Conservation (phyloP, 768 basidiomycete genomes). For the Coprinopsis marcescibilis region DNA sequence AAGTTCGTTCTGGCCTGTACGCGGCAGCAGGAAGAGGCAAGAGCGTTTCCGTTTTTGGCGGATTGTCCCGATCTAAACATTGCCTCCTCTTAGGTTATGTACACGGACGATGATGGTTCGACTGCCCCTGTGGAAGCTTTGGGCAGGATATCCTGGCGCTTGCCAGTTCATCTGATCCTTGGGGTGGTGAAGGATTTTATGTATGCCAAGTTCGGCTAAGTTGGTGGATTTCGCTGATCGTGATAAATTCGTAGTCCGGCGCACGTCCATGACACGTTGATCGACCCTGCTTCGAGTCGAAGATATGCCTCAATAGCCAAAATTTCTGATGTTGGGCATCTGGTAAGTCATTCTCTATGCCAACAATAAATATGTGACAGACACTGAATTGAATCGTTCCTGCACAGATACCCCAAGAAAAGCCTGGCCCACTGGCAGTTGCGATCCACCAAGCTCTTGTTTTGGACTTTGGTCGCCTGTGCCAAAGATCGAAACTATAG, state of each 20-base stretch:
- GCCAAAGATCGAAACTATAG: too few relatives aligned
- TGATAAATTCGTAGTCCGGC: conserved; percentile 22
- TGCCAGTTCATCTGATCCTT: conserved; percentile 50
- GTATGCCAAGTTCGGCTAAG: conserved; percentile 26
- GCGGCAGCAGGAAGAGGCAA: conserved; percentile 56
- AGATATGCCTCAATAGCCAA: conserved; percentile 28
- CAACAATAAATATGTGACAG: background rate
- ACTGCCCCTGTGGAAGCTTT: conserved; percentile 46
- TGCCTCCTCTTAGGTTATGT: conserved; percentile 46
- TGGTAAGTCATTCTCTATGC: conserved; percentile 17
- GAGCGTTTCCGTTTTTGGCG: conserved; percentile 14
- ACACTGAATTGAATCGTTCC: background rate
- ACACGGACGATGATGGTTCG: conserved; percentile 50
- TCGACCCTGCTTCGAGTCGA: conserved; percentile 28
- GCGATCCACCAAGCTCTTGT: conserved; percentile 7
- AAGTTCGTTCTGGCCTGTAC: conserved; percentile 48
- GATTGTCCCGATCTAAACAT: background rate
- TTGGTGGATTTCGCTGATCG: conserved; percentile 1
- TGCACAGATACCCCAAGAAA: conserved; percentile 13
- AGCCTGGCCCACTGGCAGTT: conserved; percentile 8
- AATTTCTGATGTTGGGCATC: conserved; percentile 24
- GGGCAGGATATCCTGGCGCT: conserved; percentile 28
- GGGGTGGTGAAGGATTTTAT: conserved; percentile 48
- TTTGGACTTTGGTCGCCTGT: too few relatives aligned
- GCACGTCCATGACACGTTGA: conserved; percentile 29